Conservation (phyloP, 2,329 filamentous ascomycete species). For the Calonectria pseudoreteaudii region DNA sequence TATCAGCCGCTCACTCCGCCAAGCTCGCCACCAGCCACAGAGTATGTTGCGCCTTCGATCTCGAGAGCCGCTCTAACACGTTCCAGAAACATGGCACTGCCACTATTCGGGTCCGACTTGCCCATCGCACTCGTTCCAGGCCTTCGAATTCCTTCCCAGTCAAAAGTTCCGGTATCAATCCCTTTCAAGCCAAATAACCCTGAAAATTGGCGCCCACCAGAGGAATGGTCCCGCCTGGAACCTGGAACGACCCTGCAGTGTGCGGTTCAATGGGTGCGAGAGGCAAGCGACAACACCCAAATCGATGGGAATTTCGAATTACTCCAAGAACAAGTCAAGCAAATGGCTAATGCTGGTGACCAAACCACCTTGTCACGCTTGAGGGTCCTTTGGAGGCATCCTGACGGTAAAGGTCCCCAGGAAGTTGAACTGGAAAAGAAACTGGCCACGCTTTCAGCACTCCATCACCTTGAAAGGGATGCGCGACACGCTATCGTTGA, state of each 20-base stretch:
- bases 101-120: constrained; percentile 30
- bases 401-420: not conserved
- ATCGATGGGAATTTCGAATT: constrained; percentile 15
- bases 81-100: constrained; percentile 28
- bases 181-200: constrained; percentile 50
- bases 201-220: constrained; percentile 59
- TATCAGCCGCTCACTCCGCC: constrained; percentile 31
- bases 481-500: constrained; percentile 28
- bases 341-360: constrained; percentile 38
- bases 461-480: constrained; percentile 60
- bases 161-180: constrained; percentile 30
- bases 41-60: not conserved
- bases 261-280: not conserved
- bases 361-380: constrained; percentile 65
- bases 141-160: constrained; percentile 12
- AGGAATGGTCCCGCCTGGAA: constrained; percentile 53
- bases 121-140: constrained; percentile 22
- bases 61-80: not conserved
- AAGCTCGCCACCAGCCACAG: not conserved
- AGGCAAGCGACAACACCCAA: constrained; percentile 1
- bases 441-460: constrained; percentile 69
- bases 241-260: not conserved
- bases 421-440: constrained; percentile 66
- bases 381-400: constrained; percentile 49
- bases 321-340: constrained; percentile 30